phyloP scores from a whole-genome alignment of 2,329 filamentous ascomycete genomes.

The Cercospora janseana region DNA sequence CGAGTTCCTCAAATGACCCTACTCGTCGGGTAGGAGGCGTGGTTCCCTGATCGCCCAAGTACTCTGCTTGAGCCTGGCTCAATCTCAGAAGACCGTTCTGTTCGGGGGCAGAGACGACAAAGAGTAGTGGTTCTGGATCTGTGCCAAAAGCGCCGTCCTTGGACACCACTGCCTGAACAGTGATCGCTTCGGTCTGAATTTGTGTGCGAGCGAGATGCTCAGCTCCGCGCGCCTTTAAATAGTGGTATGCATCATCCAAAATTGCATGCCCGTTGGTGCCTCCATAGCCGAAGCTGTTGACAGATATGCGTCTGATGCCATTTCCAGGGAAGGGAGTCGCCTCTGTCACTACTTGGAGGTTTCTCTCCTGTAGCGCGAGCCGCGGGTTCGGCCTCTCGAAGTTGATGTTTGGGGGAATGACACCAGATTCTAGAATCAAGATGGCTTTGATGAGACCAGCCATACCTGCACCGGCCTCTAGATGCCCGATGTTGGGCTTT shows the following conservation, averaged over 20 bases:
- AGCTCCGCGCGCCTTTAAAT: conserved; percentile 11
- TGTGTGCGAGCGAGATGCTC: background rate
- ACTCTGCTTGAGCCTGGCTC: no score
- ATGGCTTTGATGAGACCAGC: conserved; percentile 31
- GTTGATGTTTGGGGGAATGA: conserved; percentile 28
- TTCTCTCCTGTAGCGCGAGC: conserved; percentile 32
- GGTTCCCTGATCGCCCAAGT: background rate
- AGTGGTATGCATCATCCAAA: conserved; percentile 26
- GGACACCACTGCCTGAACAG: conserved; percentile 31
- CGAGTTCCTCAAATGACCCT: background rate
- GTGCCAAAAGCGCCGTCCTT: no score
- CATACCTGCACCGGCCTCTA: conserved; percentile 23
- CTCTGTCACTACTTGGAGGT: conserved; percentile 23
- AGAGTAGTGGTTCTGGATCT: no score
- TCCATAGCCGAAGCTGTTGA: conserved; percentile 32
- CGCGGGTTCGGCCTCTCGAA: conserved; percentile 27
- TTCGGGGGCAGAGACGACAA: no score
- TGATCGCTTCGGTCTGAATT: conserved; percentile 22
- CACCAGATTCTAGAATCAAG: conserved; percentile 29
- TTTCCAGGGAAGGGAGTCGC: conserved; percentile 34
- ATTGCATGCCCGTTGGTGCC: conserved; percentile 35
- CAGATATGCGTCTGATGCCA: conserved; percentile 18
- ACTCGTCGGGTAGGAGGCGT: background rate
- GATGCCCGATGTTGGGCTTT: conserved; percentile 40
- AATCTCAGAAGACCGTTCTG: no score